Base-by-base conservation (phyloP, 495 filamentous ascomycete genomes). In the Podospora fimiseda region DNA sequence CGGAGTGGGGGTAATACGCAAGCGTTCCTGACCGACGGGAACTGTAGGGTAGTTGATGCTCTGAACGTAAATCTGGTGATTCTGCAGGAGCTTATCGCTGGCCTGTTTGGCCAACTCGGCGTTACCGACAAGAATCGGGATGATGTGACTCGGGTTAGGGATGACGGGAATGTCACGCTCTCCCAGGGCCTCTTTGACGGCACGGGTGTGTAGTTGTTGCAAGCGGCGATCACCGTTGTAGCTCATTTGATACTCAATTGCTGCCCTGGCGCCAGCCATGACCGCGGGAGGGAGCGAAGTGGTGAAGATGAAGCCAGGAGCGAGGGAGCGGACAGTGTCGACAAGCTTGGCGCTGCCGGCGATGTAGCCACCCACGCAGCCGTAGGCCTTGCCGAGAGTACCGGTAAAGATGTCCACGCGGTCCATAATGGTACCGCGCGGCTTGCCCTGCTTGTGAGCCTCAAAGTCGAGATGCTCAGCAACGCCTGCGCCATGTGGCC, bases 11-110 rank as follows among this genome's bases (percentile, higher is more conserved):
- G 93, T 98, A 67, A 98, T 87, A 58, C 93, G 85, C 46, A 98
- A 80, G 24, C 93, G 86, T 71, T 98, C 93, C 73, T 98, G 89
- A 13, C 93, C 93, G 4, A 92, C 87, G 1, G 93, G 93, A 1
- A 98, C 93, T 49, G 93, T 98, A 6, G 93, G 93, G 71, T 97
- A 98, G 73, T 98, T 98, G 78, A 98, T 97, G 51, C 89, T 89
- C 70, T 98, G 93, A 13, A 98, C 93, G 63, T 98, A 97, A 69
- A 98, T 97, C 43, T 82, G 82, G 70, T 93, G 85, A 52, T 93
- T 82, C 54, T 88, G 82, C 8, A 98, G 76, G 6, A 96, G 82
- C 64, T 90, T 80, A 66, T 98, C 93, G 22, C 84, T 89, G 6
- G 94, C 93, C 60, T 84, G 71, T 73, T 90, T 94, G 41, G 93